Evolutionary conservation across 441 rosid genomes (phyloP), one percentile per base, ranked within the genome.

Genomic region (Cnidoscolus chayamansa): DNA sequence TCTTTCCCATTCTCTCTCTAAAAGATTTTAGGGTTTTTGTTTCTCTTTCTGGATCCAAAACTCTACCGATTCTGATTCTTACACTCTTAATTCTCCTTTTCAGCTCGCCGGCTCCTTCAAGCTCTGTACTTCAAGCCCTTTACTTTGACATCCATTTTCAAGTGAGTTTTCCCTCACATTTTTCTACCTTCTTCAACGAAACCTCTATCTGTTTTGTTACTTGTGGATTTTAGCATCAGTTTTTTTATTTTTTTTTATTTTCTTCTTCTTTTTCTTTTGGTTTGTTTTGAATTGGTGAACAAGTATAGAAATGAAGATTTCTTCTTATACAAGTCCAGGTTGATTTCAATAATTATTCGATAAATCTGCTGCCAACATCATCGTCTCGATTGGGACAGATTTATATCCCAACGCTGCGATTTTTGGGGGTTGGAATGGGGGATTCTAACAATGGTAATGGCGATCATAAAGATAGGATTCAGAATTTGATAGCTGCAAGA

Each of bases 401-500:
- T 62, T 49, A 0, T 50, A 55, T 57, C 68, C 63, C 6, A 6
- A 56, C 68, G 31, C 25, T 64, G 16, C 25, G 65, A 60, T 76
- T 43, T 67, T 65, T n/a, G 53, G 17, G 59, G 57, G 58, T 68
- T 82, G 74, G 16, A 35, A 91, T 93, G 98, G 90, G 79, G 48
- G 88, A 81, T 25, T 77, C 85, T 30, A 71, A 50, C 70, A 51
- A 9, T 70, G 49, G 19, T 48, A 51, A 17, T 62, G 67, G 12
- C 59, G 63, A 70, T n/a, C 19, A 60, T 58, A 50, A 47, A 40
- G 61, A 69, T 78, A 62, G 51, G 62, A 78, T 87, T 69, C 81
- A 76, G 67, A 84, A 81, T 68, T 84, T 95, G 87, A 40, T 88
- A 54, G 84, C 90, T 68, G 96, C 95, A 10, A 87, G 85, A 19